Base-by-base conservation (phyloP, 1,139 yeast genomes). In the Kodamaea plutei region DNA sequence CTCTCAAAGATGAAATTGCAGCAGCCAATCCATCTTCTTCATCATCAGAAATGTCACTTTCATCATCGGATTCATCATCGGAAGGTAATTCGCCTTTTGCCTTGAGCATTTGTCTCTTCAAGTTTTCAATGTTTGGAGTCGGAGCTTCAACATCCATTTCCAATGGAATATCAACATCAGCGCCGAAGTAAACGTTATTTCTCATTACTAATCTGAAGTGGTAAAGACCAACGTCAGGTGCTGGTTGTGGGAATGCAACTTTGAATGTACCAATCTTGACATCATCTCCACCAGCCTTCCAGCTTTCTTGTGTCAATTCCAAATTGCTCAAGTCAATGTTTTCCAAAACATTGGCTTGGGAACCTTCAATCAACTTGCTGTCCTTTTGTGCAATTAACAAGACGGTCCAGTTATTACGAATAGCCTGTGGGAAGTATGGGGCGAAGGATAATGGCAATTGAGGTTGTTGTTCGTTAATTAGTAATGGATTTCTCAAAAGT, bases 311-410 rank as follows among this genome's bases (percentile, higher is more conserved):
- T 7, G 72, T 51, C 35, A 82, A 58, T 9, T 55, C 51, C 48
- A 83, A 61, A 55, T 84, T 83, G 25, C 69, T 59, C 37, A 78
- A 59, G 40, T 76, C 79, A 20, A 70, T 61, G 36, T 73, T 71
- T 26, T 73, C 71, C 38, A 87, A 51, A 25, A 60, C 61, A 20
- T 69, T 66, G 4, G 88, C 87, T 10, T 74, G 66, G 44, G 58
- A 49, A 15, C 61, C 63, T 39, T 89, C 96, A 17, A 81, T 73
- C 29, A 89, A 63, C 54, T 82, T 85, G 39, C 76, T 78, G 54
- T 89, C 96, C 43, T 77, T 78, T 55, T 85, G 95, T 28, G 72
- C 63, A 23, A 77, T 63, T 34, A 89, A 58, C 35, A 80, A 69
- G 15, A 82, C 89, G 30, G 74, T 64, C 91, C 95, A 89, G 16